Evolutionary conservation across 495 filamentous ascomycete species (phyloP), one percentile per base, ranked within the genome.

Genomic region (Penicillium riverlandense): DNA sequence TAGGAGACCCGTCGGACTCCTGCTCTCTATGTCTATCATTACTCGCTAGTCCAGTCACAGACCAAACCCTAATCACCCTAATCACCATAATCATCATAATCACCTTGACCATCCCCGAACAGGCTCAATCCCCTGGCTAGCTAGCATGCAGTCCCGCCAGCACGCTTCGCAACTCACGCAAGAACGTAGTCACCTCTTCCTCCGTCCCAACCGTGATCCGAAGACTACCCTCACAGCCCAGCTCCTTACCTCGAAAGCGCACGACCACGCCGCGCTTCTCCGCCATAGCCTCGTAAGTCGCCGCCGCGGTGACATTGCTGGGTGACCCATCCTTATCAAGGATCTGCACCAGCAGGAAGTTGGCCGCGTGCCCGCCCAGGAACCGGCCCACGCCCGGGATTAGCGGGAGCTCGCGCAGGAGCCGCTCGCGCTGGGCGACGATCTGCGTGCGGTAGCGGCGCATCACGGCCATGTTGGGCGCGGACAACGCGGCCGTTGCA

Each of bases 201-300:
- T 90, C 85, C 6, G 92, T 98, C 6, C 92, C 92, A 8, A 98
- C 85, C 1, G 92, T 97, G 49, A 98, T 84, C 34, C 92, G 74
- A 56, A 98, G 62, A 56, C 91, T 96, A 1, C 90, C 92, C 47
- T 82, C 55, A 57, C 92, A 98, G 6, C 90, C 92, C 29, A 82
- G 64, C 73, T 98, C 92, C 66, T 89, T 92, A 2, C 92, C 92
- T 37, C 92, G 71, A 62, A 96, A 98, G 44, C 92, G 70, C 9
- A 98, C 94, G 27, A 98, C 88, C 2, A 98, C 90, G 0, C 90
- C 88, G 52, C 80, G 82, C 35, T 79, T 83, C 73, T 96, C 90
- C 1, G 94, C 92, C 63, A 97, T 67, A 13, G 67, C 65, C 67
- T 91, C 82, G 57, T 98, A 97, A 13, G 88, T 77, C 13, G 75